phyloP scores from a whole-genome alignment of 2,329 filamentous ascomycete species.

The Ceratocystis huliohia region DNA sequence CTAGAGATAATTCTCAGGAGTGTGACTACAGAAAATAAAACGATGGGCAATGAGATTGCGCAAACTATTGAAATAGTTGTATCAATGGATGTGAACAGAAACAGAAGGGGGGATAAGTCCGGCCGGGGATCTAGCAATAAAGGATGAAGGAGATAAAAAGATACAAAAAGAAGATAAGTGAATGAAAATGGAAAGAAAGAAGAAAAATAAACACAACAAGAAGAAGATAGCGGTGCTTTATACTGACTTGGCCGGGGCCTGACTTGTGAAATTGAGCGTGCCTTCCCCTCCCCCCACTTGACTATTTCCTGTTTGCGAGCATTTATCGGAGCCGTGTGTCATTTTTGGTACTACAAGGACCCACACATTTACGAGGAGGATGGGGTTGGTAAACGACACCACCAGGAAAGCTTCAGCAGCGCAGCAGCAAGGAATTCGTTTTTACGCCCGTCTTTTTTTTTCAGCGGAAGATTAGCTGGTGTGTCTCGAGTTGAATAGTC shows the following conservation, averaged over 20 bases:
- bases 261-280: neutral
- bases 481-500: no score
- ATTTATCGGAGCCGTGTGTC: neutral
- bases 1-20: no score
- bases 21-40: no score
- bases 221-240: neutral
- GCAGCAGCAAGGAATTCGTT: neutral
- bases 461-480: no score
- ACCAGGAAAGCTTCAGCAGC: neutral
- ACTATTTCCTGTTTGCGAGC: neutral
- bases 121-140: neutral
- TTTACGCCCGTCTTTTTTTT: no score
- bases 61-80: neutral
- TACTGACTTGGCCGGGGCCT: neutral
- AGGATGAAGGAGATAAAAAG: neutral
- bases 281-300: neutral
- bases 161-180: neutral
- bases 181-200: neutral
- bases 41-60: neutral
- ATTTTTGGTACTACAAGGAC: neutral
- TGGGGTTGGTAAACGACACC: neutral
- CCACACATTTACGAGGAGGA: neutral
- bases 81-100: neutral
- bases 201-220: neutral
- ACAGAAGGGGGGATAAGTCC: neutral